Percentiles rank a stretch among this genome's conserved stretches.
phyloP scores from a whole-genome alignment of 257 asterid genomes.

The Solanum boliviense region DNA sequence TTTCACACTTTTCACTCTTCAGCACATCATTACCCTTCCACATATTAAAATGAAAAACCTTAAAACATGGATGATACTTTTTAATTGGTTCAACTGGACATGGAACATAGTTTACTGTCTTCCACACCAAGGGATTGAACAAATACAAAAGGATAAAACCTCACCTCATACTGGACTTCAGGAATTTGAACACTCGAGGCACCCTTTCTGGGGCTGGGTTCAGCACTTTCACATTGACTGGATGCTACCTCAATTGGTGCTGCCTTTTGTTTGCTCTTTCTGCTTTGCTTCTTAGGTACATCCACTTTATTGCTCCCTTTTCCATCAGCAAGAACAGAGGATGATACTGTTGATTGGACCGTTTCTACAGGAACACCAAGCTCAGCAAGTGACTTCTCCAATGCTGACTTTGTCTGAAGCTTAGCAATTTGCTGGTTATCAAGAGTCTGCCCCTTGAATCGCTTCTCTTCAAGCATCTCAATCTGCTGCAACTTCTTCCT shows the following conservation, averaged over 20 bases:
- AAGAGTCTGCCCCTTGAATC: constrained; percentile 48
- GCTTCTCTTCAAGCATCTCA: constrained; percentile 87
- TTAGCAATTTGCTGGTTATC: constrained; percentile 89
- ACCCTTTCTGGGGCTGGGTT: constrained; percentile 22
- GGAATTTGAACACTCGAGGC: constrained; percentile 27
- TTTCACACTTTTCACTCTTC: neutral
- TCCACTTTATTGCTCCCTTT: constrained; percentile 37
- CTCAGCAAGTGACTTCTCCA: constrained; percentile 71
- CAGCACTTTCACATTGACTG: constrained; percentile 24
- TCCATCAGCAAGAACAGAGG: constrained; percentile 41
- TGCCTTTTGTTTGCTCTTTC: constrained; percentile 54
- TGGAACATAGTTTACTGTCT: neutral
- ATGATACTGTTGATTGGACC: constrained; percentile 23
- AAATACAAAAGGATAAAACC: neutral
- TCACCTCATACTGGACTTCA: constrained; percentile 36
- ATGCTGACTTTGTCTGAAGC: constrained; percentile 44
- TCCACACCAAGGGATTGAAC: neutral
- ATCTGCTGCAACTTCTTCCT: constrained; percentile 96
- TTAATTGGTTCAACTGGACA: neutral
- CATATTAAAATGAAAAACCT: neutral
- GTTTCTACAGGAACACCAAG: constrained; percentile 64
- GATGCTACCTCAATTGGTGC: constrained; percentile 32
- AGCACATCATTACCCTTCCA: neutral
- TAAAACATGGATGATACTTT: neutral
- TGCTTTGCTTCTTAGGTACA: constrained; percentile 47